A percentile compares a stretch with the other conserved stretches of the same genome.
Conservation (phyloP, 2,329 filamentous ascomycete genomes). For the Aureobasidium sp. region DNA sequence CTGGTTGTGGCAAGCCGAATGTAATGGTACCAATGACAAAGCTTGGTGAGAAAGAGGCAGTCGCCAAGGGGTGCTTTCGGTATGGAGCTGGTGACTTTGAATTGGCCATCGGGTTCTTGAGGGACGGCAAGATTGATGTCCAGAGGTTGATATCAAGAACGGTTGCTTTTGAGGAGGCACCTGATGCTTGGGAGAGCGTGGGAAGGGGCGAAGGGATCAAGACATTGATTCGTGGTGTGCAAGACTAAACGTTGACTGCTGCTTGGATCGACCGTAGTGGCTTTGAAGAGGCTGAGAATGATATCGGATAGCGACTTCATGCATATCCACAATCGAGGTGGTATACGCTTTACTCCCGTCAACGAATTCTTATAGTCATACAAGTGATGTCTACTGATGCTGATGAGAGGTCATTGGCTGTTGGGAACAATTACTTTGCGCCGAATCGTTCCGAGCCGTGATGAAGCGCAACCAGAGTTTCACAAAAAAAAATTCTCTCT, state of each 20-base stretch:
- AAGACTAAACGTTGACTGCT: neutral
- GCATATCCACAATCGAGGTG: too few relatives aligned
- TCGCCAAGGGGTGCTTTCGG: conserved; percentile 77
- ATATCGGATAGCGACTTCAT: too few relatives aligned
- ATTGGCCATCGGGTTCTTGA: conserved; percentile 69
- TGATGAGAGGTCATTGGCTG: neutral
- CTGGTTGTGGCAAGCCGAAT: conserved; percentile 80
- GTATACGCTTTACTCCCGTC: too few relatives aligned
- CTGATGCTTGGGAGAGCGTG: conserved; percentile 79
- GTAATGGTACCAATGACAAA: conserved; percentile 90
- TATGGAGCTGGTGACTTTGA: conserved; percentile 85
- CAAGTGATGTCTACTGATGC: neutral
- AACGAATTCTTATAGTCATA: neutral
- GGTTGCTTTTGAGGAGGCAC: conserved; percentile 72
- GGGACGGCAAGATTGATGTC: conserved; percentile 58
- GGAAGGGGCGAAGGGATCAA: conserved; percentile 73
- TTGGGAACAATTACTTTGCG: neutral
- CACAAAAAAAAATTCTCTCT: neutral
- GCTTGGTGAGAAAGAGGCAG: conserved; percentile 82
- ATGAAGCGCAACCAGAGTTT: neutral
- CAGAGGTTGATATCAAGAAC: conserved; percentile 73
- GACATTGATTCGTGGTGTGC: conserved; percentile 42
- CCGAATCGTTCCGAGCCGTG: neutral
- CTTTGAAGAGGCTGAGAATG: too few relatives aligned
- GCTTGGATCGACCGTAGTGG: too few relatives aligned